A percentile compares a stretch with the other conserved stretches of the same genome.
phyloP scores from a whole-genome alignment of 1,284 basidiomycete species.

The Moesziomyces globuligerus region DNA sequence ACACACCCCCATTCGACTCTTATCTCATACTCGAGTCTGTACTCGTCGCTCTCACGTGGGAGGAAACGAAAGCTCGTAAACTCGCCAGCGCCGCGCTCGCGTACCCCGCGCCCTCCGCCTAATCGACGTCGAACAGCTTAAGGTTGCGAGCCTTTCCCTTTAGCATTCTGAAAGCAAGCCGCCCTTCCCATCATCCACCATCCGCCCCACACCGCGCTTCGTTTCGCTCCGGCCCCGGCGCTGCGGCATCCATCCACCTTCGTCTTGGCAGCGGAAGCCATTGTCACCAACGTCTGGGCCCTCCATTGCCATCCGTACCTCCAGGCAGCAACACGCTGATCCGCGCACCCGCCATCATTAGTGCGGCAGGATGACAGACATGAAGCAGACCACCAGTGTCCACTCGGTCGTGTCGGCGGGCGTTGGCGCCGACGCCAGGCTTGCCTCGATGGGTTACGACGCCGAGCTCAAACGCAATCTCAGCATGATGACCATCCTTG shows the following conservation, averaged over 20 bases:
- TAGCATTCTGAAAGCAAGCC: neutral
- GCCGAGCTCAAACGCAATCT: conserved; percentile 69
- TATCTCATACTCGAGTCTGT: no score
- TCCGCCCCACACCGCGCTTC: neutral
- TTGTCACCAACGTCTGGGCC: neutral
- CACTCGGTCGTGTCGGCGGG: conserved; percentile 54
- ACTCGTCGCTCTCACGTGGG: no score
- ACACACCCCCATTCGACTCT: no score
- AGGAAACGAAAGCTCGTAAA: no score
- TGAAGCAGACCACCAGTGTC: conserved; percentile 38
- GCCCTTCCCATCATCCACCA: neutral
- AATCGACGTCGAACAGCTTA: no score
- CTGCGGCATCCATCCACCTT: neutral
- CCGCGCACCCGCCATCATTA: neutral
- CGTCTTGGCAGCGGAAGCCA: neutral
- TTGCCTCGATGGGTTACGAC: conserved; percentile 70
- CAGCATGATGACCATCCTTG: conserved; percentile 70
- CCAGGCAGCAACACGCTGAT: no score
- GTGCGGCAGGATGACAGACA: conserved; percentile 12
- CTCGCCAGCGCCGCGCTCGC: no score
- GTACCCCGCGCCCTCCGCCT: no score
- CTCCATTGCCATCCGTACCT: no score
- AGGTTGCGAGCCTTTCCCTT: no score
- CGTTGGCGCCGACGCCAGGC: conserved; percentile 60
- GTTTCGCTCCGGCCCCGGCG: neutral